Conservation (phyloP, 352 stramenopile species). For the Globisporangium alternatum region DNA sequence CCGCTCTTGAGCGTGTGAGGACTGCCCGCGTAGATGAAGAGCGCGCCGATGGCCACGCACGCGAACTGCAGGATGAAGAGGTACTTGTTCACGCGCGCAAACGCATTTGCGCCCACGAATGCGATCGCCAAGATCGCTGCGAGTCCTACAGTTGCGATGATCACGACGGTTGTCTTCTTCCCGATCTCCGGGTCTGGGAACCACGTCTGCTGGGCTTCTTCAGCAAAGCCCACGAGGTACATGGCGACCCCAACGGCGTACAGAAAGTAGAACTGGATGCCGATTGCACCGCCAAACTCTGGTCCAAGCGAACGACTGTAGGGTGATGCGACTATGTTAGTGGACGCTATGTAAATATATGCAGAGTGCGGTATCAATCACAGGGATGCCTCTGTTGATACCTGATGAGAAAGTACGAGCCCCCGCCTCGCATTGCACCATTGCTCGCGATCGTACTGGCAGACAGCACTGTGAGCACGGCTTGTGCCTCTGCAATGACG, state of each 20-base stretch:
- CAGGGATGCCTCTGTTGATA: conserved; percentile 5
- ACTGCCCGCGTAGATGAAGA: conserved; percentile 36
- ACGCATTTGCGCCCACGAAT: conserved; percentile 64
- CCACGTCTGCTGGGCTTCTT: conserved; percentile 60
- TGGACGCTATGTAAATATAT: too few relatives aligned
- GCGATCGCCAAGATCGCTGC: conserved; percentile 48
- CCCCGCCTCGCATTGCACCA: conserved; percentile 67
- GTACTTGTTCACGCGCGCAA: conserved; percentile 75
- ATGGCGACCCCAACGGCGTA: conserved; percentile 68
- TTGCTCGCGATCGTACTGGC: conserved; percentile 87
- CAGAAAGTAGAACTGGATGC: conserved; percentile 89
- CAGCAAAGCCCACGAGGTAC: conserved; percentile 80
- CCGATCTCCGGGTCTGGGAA: conserved; percentile 33
- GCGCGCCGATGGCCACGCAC: conserved; percentile 55
- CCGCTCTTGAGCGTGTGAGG: conserved; percentile 41
- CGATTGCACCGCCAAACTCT: conserved; percentile 87
- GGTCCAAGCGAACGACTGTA: conserved; percentile 64
- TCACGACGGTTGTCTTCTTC: conserved; percentile 42
- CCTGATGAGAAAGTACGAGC: conserved; percentile 63
- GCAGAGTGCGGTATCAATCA: too few relatives aligned
- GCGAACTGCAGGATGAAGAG: conserved; percentile 67
- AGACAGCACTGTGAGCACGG: conserved; percentile 74
- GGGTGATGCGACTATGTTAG: background rate
- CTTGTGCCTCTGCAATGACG: conserved; percentile 54
- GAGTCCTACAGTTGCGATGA: conserved; percentile 47